Base-by-base conservation (phyloP, 2,329 filamentous ascomycete genomes). In the Paracoccidioides brasiliensis region DNA sequence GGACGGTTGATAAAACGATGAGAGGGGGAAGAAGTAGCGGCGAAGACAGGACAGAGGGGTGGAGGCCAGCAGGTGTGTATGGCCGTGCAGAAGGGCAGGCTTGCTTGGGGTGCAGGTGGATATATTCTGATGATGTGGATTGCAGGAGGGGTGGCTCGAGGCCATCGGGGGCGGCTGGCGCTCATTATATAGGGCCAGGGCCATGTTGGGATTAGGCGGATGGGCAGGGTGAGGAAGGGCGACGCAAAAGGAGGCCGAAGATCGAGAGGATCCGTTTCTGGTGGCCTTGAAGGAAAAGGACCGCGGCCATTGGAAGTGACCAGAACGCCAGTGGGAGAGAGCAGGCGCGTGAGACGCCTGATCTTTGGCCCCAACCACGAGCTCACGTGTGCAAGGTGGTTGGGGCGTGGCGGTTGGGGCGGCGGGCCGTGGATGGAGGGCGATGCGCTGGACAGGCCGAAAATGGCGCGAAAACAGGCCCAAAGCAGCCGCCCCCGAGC, bases 161-260 rank as follows among this genome's bases (percentile, higher is more conserved):
- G 38, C 8, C 38, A 51, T 51, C 22, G 41, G 15, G 48, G 12
- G 48, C 33, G 32, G 33, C 30, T 51, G 33, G 22, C 48, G n/a
- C 10, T 51, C 22, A 38, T 51, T 51, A 38, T 51, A 40, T 51
- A 9, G 33, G 38, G 48, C 48, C 33, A 38, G 14, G 33, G n/a
- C n/a, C n/a, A n/a, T n/a, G n/a, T n/a, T n/a, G n/a, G n/a, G n/a
- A 51, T 41, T 46, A 15, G 15, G 44, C 30, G 30, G n/a, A 28
- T 51, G 48, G 32, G 48, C 48, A 51, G 48, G 38, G 48, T 51
- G 48, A 51, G 46, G n/a, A 50, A n/a, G 46, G 30, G 46, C 30
- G 46, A 50, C 46, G 38, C 30, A 30, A 50, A 50, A 30, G 46
- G 46, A 44, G 46, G 35, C 30, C 30, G 30, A 50, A 35, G 30